phyloP scores from a whole-genome alignment of 106 monocot species.

The Phalaenopsis equestris region DNA sequence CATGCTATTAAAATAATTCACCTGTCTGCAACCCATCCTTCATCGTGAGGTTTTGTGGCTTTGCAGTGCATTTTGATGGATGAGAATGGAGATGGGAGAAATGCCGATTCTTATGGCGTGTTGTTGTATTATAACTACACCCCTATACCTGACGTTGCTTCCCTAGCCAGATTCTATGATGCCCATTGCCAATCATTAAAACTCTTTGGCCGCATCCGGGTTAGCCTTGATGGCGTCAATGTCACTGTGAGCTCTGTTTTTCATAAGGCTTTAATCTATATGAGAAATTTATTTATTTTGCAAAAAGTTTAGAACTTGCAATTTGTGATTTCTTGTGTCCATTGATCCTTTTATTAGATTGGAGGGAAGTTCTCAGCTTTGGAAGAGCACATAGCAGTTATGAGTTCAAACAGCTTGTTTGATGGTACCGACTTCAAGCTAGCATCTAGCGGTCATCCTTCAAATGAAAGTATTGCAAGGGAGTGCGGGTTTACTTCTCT shows the following conservation, averaged over 20 bases:
- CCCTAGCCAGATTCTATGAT: conserved; percentile 50
- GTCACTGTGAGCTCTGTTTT: conserved; percentile 51
- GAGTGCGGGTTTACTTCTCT: conserved; percentile 86
- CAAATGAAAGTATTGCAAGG: conserved; percentile 50
- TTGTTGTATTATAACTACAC: conserved; percentile 95
- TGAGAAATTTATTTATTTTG: background rate
- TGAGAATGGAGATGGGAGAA: background rate
- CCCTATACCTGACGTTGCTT: conserved; percentile 36
- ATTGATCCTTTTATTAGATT: conserved; percentile 34
- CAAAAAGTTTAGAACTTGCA: background rate
- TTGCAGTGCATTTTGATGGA: background rate
- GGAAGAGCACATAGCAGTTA: conserved; percentile 65
- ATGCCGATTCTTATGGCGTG: conserved; percentile 33
- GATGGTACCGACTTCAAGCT: conserved; percentile 94
- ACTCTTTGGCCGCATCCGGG: conserved; percentile 83
- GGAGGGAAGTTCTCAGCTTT: conserved; percentile 74
- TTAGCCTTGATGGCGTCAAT: conserved; percentile 89
- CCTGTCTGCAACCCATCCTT: background rate
- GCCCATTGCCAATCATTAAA: conserved; percentile 59
- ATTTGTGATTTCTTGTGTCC: background rate
- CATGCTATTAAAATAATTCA: background rate
- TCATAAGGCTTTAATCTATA: background rate
- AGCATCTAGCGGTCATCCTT: conserved; percentile 52
- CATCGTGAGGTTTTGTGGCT: background rate
- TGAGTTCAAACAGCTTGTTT: conserved; percentile 56